Percentiles rank a stretch among this genome's conserved stretches.
Conservation (phyloP, 305 asterid species). For the Plantago coronopus region DNA sequence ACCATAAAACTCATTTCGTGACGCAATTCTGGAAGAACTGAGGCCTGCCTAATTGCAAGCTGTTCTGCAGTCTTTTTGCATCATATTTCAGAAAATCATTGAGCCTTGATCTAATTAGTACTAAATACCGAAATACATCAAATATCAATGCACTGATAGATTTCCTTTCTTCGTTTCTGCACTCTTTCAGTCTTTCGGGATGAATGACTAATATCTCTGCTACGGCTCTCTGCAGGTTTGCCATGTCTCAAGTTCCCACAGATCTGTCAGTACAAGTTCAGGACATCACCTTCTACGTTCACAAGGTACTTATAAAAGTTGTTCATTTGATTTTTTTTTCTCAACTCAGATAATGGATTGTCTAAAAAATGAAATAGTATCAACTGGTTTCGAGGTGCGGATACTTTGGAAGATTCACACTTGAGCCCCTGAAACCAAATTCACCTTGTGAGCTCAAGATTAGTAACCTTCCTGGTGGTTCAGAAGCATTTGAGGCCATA, state of each 20-base stretch:
- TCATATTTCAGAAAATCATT: background rate
- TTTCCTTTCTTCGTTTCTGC: background rate
- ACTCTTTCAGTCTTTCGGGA: background rate
- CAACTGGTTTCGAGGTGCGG: slow-evolving; percentile 58
- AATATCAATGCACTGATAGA: background rate
- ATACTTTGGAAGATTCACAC: slow-evolving; percentile 45
- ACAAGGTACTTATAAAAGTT: slow-evolving; percentile 43
- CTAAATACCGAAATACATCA: no score
- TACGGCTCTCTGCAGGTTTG: slow-evolving; percentile 46
- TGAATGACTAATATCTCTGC: slow-evolving; percentile 1
- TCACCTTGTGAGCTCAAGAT: slow-evolving; percentile 41
- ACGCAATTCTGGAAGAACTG: background rate
- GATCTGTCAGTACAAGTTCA: slow-evolving; percentile 69
- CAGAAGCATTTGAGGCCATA: slow-evolving; percentile 56
- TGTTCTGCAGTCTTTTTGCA: background rate
- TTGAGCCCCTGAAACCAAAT: slow-evolving; percentile 35
- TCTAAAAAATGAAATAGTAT: slow-evolving; percentile 34
- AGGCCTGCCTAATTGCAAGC: background rate
- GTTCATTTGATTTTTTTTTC: background rate
- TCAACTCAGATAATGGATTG: no score
- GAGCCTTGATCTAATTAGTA: background rate
- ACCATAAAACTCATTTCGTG: background rate
- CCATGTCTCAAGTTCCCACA: slow-evolving; percentile 61
- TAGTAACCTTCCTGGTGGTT: slow-evolving; percentile 69
- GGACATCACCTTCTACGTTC: slow-evolving; percentile 62